Percentiles rank a stretch among this genome's conserved stretches.
phyloP scores from a whole-genome alignment of 1,284 basidiomycete species.

The Meira miltonrushii region DNA sequence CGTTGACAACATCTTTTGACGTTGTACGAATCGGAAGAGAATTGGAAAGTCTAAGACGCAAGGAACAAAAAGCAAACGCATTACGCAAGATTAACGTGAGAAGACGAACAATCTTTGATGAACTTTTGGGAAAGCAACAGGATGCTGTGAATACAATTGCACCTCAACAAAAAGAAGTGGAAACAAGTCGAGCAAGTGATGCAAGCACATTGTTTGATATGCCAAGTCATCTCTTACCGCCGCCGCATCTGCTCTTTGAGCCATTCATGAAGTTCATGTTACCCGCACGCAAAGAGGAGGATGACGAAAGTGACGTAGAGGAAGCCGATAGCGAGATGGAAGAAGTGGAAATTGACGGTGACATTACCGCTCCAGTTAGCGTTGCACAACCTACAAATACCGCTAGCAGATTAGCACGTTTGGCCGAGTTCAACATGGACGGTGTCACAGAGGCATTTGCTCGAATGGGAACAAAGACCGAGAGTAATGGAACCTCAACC shows the following conservation, averaged over 20 bases:
- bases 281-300: constrained; percentile 47
- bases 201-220: constrained; percentile 62
- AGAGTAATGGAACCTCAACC: too few relatives aligned
- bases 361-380: not conserved
- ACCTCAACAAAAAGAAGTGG: constrained; percentile 3
- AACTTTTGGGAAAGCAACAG: constrained; percentile 69
- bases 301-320: constrained; percentile 9
- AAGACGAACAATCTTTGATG: constrained; percentile 71
- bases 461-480: too few relatives aligned
- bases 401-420: too few relatives aligned
- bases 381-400: too few relatives aligned
- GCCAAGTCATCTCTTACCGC: constrained; percentile 74
- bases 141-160: constrained; percentile 14
- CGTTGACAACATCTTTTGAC: constrained; percentile 29
- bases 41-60: constrained; percentile 4
- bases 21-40: constrained; percentile 22
- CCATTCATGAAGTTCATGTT: constrained; percentile 67
- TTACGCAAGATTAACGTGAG: constrained; percentile 65
- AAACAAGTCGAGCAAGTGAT: constrained; percentile 11
- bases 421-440: too few relatives aligned
- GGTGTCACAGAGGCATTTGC: too few relatives aligned
- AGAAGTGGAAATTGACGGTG: not conserved
- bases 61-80: constrained; percentile 18
- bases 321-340: constrained; percentile 10
- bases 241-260: constrained; percentile 69